Conservation (phyloP, 345 rosid species). For the Hirschfeldia incana region DNA sequence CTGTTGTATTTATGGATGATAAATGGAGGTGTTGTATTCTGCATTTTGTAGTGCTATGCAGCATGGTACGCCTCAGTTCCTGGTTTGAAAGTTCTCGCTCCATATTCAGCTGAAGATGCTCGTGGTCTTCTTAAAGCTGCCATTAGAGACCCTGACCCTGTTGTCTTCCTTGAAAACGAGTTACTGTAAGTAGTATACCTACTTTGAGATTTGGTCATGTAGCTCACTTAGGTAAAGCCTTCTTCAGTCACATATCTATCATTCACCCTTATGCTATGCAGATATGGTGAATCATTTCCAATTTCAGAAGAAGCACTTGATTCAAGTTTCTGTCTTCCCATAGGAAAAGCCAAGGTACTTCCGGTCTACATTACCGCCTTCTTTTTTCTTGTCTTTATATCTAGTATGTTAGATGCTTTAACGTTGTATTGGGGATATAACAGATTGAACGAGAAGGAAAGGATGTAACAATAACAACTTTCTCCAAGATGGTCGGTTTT, state of each 20-base stretch:
- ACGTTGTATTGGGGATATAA: slow-evolving; percentile 5
- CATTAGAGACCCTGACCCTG: slow-evolving; percentile 95
- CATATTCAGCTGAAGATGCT: slow-evolving; percentile 90
- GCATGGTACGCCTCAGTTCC: slow-evolving; percentile 88
- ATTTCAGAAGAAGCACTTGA: slow-evolving; percentile 87
- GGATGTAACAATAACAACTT: slow-evolving; percentile 81
- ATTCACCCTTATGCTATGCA: slow-evolving; percentile 23
- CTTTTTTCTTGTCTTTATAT: too few relatives aligned
- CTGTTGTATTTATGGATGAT: slow-evolving; percentile 5
- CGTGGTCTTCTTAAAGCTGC: slow-evolving; percentile 94
- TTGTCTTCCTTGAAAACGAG: slow-evolving; percentile 95
- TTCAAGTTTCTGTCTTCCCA: slow-evolving; percentile 91
- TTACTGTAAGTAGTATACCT: slow-evolving; percentile 59
- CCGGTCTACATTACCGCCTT: neutral
- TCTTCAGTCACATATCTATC: neutral
- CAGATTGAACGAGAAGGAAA: slow-evolving; percentile 94
- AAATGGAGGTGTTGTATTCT: neutral
- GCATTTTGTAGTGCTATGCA: slow-evolving; percentile 78
- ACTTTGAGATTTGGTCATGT: neutral
- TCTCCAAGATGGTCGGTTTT: slow-evolving; percentile 84
- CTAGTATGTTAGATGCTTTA: neutral
- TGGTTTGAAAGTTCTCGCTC: slow-evolving; percentile 82
- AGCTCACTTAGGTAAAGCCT: neutral
- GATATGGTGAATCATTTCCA: slow-evolving; percentile 93
- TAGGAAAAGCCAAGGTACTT: slow-evolving; percentile 90